phyloP scores from a whole-genome alignment of 2,329 filamentous ascomycete genomes.

The Ceratocystis papillata region DNA sequence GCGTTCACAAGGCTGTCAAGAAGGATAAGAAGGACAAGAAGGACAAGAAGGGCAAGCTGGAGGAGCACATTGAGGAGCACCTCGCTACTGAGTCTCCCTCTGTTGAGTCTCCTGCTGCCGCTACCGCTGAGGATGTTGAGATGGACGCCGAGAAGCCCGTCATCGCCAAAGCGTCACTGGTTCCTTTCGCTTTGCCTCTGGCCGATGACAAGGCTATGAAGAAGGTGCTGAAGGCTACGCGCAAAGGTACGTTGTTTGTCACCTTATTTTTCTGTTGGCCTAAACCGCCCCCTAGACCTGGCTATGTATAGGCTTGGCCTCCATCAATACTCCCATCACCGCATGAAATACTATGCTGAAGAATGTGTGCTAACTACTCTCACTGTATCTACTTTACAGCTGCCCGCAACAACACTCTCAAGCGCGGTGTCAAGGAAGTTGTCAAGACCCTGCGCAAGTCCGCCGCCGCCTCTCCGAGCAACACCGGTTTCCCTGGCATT shows the following conservation, averaged over 20 bases:
- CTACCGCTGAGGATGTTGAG: slow-evolving; percentile 35
- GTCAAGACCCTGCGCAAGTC: slow-evolving; percentile 97
- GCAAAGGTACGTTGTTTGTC: slow-evolving; percentile 39
- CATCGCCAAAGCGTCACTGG: slow-evolving; percentile 48
- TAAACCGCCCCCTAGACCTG: background rate
- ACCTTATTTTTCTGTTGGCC: too few species aligned
- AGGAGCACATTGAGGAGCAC: slow-evolving; percentile 62
- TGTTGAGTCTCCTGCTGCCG: slow-evolving; percentile 33
- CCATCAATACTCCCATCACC: background rate
- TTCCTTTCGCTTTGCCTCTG: slow-evolving; percentile 73
- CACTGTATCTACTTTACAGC: slow-evolving; percentile 42
- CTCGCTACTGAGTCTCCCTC: slow-evolving; percentile 35
- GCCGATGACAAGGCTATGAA: slow-evolving; percentile 66
- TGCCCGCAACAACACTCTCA: slow-evolving; percentile 88
- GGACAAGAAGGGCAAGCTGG: slow-evolving; percentile 56
- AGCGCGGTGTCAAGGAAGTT: slow-evolving; percentile 97
- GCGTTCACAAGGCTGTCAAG: slow-evolving; percentile 48
- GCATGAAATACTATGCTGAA: background rate
- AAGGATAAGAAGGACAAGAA: slow-evolving; percentile 51
- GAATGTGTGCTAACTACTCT: slow-evolving; percentile 25
- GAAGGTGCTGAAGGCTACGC: slow-evolving; percentile 48
- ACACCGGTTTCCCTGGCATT: slow-evolving; percentile 56
- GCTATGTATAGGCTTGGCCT: background rate
- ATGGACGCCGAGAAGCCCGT: slow-evolving; percentile 30
- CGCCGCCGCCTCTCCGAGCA: slow-evolving; percentile 53